phyloP scores from a whole-genome alignment of 768 basidiomycete species.

The Roridomyces roridus region DNA sequence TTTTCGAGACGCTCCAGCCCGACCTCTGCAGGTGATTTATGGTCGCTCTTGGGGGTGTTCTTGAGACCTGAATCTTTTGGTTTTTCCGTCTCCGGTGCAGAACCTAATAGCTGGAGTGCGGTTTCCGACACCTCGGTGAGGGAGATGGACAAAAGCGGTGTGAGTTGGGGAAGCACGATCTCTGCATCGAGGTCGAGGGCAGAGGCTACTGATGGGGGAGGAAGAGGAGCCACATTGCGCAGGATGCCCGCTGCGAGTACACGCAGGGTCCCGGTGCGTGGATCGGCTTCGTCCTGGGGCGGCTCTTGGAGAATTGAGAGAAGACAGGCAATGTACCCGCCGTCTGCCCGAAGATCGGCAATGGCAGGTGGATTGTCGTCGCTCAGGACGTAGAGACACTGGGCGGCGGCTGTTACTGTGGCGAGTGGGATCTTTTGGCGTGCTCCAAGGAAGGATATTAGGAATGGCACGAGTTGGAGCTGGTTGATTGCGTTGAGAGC shows the following conservation, averaged over 20 bases:
- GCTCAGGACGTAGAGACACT: conserved; percentile 91
- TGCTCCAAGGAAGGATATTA: conserved; percentile 87
- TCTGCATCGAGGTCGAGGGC: conserved; percentile 74
- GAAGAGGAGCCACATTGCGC: conserved; percentile 77
- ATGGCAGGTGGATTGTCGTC: conserved; percentile 87
- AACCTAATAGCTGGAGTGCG: conserved; percentile 57
- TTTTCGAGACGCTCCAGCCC: conserved; percentile 79
- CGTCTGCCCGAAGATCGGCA: conserved; percentile 65
- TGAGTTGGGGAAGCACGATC: conserved; percentile 72
- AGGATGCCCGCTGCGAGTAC: conserved; percentile 78
- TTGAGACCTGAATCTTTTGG: conserved; percentile 47
- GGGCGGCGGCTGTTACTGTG: conserved; percentile 85
- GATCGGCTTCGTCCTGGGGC: conserved; percentile 44
- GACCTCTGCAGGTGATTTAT: conserved; percentile 70
- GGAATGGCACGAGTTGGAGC: conserved; percentile 77
- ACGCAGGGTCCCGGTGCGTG: conserved; percentile 56
- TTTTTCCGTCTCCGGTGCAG: conserved; percentile 59
- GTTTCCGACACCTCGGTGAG: conserved; percentile 54
- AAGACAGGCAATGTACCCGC: conserved; percentile 67
- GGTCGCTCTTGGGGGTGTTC: conserved; percentile 75
- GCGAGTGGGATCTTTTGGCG: conserved; percentile 70
- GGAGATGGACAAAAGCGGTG: conserved; percentile 67
- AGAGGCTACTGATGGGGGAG: conserved; percentile 67
- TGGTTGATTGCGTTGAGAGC: conserved; percentile 87
- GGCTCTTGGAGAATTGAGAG: conserved; percentile 59